Conservation (phyloP, 257 asterid genomes). For the Solanum tarapatanum region DNA sequence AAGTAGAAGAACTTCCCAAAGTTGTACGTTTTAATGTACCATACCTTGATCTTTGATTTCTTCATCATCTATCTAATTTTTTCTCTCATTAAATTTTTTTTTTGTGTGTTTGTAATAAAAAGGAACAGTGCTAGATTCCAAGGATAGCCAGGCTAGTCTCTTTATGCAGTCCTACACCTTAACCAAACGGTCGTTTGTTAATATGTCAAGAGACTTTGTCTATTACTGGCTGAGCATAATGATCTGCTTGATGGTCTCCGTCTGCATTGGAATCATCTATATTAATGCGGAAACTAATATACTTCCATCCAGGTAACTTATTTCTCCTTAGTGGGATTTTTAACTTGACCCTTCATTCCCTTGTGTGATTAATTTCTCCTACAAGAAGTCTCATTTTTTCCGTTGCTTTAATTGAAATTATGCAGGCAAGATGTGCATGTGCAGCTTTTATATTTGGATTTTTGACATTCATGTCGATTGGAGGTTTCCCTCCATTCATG, state of each 20-base stretch:
- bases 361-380: neutral
- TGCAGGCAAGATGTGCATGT: conserved; percentile 91
- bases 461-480: conserved; percentile 89
- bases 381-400: neutral
- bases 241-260: conserved; percentile 72
- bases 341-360: neutral
- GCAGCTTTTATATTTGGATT: conserved; percentile 89
- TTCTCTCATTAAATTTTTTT: neutral
- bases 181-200: conserved; percentile 71
- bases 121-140: conserved; percentile 89
- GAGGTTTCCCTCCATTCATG: conserved; percentile 92
- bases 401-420: neutral
- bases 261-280: conserved; percentile 86
- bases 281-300: conserved; percentile 68
- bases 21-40: conserved; percentile 37
- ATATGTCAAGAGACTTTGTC: conserved; percentile 96
- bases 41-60: neutral
- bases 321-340: neutral
- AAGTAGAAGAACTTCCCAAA: conserved; percentile 72
- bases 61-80: neutral
- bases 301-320: conserved; percentile 64
- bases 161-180: conserved; percentile 74
- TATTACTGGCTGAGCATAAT: conserved; percentile 93
- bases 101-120: conserved; percentile 33
- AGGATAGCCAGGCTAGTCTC: conserved; percentile 95